Evolutionary conservation across 768 basidiomycete genomes (phyloP).

Genomic region (Pleurotus djamor): DNA sequence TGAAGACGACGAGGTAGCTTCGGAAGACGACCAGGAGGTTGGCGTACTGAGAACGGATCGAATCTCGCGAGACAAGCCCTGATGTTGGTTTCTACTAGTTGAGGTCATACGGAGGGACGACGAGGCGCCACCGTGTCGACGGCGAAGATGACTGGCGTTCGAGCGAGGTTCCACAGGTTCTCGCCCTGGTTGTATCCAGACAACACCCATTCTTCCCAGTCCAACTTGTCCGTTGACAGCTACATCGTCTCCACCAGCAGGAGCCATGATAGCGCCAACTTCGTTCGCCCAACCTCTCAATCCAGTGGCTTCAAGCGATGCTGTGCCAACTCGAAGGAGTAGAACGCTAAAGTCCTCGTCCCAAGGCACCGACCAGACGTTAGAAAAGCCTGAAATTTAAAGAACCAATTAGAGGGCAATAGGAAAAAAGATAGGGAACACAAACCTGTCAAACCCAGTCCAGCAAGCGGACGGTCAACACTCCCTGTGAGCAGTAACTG

Average conservation of each 20-base stretch:
- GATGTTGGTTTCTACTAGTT: background rate
- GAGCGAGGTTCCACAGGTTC: slow-evolving; percentile 1
- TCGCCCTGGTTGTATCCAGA: slow-evolving; percentile 21
- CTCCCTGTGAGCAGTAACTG: slow-evolving; percentile 64
- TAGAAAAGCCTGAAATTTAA: background rate
- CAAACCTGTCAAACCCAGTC: slow-evolving; percentile 27
- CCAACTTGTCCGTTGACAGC: slow-evolving; percentile 23
- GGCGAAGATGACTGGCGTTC: slow-evolving; percentile 9
- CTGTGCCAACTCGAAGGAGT: slow-evolving; percentile 69
- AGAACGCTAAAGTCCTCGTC: slow-evolving; percentile 77
- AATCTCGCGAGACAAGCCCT: background rate
- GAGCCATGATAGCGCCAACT: slow-evolving; percentile 46
- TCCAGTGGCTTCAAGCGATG: slow-evolving; percentile 73
- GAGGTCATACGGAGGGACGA: background rate
- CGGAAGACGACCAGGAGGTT: background rate
- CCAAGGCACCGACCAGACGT: slow-evolving; percentile 36
- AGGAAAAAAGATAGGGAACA: slow-evolving; percentile 18
- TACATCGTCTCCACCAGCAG: background rate
- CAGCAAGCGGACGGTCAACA: slow-evolving; percentile 57
- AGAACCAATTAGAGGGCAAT: background rate
- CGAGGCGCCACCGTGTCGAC: background rate
- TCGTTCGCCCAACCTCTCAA: slow-evolving; percentile 74
- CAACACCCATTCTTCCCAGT: slow-evolving; percentile 28
- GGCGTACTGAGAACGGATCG: slow-evolving; percentile 10
- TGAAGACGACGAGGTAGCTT: background rate